A percentile compares a stretch with the other conserved stretches of the same genome.
phyloP scores from a whole-genome alignment of 768 basidiomycete species.

The Suillus tomentosus region DNA sequence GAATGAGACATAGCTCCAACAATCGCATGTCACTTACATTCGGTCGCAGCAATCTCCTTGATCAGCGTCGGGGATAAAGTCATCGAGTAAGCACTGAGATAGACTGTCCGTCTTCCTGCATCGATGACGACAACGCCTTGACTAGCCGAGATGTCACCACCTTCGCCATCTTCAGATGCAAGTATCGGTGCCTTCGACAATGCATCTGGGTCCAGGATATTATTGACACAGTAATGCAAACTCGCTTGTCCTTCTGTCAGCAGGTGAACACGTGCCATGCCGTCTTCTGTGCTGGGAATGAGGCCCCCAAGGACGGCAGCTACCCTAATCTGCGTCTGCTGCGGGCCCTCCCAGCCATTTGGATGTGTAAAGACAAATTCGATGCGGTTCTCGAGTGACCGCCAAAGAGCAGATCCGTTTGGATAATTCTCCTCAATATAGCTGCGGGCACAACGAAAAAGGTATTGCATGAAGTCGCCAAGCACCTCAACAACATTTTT shows the following conservation, averaged over 20 bases:
- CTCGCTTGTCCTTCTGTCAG: conserved; percentile 70
- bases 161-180: conserved; percentile 20
- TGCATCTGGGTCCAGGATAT: conserved; percentile 41
- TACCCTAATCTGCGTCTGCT: conserved; percentile 56
- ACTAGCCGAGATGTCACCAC: conserved; percentile 26
- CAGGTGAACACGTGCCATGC: conserved; percentile 48
- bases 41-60: conserved; percentile 39
- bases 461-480: conserved; percentile 48
- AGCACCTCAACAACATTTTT: conserved; percentile 46
- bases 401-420: conserved; percentile 47
- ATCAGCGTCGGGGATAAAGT: conserved; percentile 40
- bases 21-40: conserved; percentile 27
- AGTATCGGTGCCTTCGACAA: conserved; percentile 21
- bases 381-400: conserved; percentile 41
- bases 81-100: conserved; percentile 45
- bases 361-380: conserved; percentile 62
- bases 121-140: conserved; percentile 50
- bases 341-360: conserved; percentile 65
- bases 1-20: not conserved
- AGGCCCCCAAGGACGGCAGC: conserved; percentile 56
- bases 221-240: conserved; percentile 56
- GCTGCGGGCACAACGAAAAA: conserved; percentile 43
- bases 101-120: conserved; percentile 49
- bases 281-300: conserved; percentile 40
- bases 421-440: conserved; percentile 52